A percentile compares a stretch with the other conserved stretches of the same genome.
Evolutionary conservation across 2,329 filamentous ascomycete species (phyloP).

Genomic region (Chalaropsis ovoidea): DNA sequence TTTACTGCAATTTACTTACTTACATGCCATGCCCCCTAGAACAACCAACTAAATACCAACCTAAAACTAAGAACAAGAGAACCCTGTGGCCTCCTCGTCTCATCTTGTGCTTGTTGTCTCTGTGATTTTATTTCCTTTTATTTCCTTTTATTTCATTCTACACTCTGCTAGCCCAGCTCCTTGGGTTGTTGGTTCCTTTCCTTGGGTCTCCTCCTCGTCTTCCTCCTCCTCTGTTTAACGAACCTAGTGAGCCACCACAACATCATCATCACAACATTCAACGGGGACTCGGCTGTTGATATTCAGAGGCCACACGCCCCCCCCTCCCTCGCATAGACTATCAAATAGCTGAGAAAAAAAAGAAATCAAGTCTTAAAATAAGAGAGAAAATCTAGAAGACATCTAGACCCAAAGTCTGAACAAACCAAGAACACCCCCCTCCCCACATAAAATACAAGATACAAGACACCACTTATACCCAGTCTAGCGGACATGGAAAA

Average conservation of each 20-base stretch:
- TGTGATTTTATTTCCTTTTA: not conserved
- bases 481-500: not conserved
- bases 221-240: not conserved
- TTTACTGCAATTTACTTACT: too few relatives aligned
- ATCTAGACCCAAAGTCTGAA: not conserved
- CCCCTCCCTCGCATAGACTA: not conserved
- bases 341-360: not conserved
- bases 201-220: not conserved
- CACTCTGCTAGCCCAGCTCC: not conserved
- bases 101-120: not conserved
- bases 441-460: not conserved
- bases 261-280: not conserved
- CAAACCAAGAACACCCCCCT: not conserved
- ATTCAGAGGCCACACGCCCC: not conserved
- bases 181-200: slow-evolving; percentile 1
- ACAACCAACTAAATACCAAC: too few relatives aligned
- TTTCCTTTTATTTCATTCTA: not conserved
- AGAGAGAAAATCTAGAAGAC: not conserved
- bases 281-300: not conserved
- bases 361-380: not conserved
- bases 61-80: not conserved
- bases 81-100: not conserved
- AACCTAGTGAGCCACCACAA: not conserved
- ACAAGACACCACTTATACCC: not conserved
- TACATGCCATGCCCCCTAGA: too few relatives aligned